Conservation (phyloP, 345 rosid species). For the Populus simonii region DNA sequence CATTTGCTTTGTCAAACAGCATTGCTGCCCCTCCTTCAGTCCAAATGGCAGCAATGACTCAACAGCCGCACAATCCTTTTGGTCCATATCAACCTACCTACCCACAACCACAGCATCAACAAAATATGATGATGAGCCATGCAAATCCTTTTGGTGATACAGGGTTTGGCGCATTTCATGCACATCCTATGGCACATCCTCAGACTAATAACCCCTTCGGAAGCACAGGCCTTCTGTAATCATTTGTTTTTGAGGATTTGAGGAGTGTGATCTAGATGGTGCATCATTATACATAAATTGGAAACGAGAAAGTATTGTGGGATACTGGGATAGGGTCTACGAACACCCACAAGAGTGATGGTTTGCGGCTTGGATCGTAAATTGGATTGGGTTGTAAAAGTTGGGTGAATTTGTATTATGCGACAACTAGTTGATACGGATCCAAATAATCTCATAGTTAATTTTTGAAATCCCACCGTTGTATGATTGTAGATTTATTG, state of each 20-base stretch:
- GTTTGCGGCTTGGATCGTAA: conserved; percentile 21
- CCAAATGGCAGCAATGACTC: conserved; percentile 54
- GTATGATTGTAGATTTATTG: neutral
- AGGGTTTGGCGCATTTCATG: conserved; percentile 44
- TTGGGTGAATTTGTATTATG: conserved; percentile 23
- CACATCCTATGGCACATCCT: conserved; percentile 36
- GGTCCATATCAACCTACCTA: conserved; percentile 54
- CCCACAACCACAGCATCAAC: conserved; percentile 47
- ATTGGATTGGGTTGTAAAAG: conserved; percentile 32
- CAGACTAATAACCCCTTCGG: conserved; percentile 75
- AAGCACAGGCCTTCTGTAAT: conserved; percentile 63
- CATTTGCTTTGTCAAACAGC: conserved; percentile 53
- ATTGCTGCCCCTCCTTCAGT: conserved; percentile 47
- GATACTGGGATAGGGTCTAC: conserved; percentile 10
- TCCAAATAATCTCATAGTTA: neutral
- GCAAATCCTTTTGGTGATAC: conserved; percentile 81
- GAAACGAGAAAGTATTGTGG: conserved; percentile 20
- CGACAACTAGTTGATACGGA: conserved; percentile 10
- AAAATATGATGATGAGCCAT: conserved; percentile 40
- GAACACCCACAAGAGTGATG: conserved; percentile 16
- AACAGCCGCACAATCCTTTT: conserved; percentile 69
- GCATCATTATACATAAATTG: conserved; percentile 11
- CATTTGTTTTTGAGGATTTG: conserved; percentile 1
- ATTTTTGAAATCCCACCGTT: neutral
- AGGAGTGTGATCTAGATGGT: conserved; percentile 9